phyloP scores from a whole-genome alignment of 106 monocot species.

The Triglochin maritima region DNA sequence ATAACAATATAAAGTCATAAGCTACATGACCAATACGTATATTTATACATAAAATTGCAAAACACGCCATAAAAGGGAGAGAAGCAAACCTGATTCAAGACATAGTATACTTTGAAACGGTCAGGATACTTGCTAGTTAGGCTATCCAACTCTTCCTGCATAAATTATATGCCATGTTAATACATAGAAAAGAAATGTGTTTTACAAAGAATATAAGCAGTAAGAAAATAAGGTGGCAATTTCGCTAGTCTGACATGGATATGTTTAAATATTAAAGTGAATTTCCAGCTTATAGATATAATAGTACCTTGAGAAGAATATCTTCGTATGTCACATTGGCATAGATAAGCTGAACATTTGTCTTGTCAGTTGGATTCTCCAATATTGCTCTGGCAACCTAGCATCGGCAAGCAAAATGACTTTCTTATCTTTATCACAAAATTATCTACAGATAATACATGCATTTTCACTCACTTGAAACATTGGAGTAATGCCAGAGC shows the following conservation, averaged over 20 bases:
- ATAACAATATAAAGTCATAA: no score
- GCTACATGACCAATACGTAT: no score
- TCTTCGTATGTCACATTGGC: slow-evolving; percentile 93
- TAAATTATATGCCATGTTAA: not conserved
- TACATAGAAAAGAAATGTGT: no score
- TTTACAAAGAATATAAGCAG: no score
- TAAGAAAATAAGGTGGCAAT: no score
- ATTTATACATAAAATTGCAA: no score
- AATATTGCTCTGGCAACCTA: slow-evolving; percentile 91
- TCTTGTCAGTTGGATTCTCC: slow-evolving; percentile 78
- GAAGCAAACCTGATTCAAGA: slow-evolving; percentile 75
- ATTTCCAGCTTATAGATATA: not conserved
- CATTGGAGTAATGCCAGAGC: slow-evolving; percentile 98
- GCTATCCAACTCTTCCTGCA: slow-evolving; percentile 73
- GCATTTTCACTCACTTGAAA: slow-evolving; percentile 53
- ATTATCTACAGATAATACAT: not conserved
- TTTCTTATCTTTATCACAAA: not conserved
- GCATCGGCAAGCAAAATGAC: not conserved
- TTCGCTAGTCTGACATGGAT: no score
- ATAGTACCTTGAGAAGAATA: slow-evolving; percentile 86
- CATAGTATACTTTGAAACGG: slow-evolving; percentile 73
- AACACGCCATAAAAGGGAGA: no score
- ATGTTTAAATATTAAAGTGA: no score
- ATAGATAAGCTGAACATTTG: slow-evolving; percentile 83
- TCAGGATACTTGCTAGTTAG: slow-evolving; percentile 54